These are phyloP conservation scores for Eucalyptus fibrosa DNA, from an alignment of 345 rosid genomes.

Conservation along the genomic window DNA sequence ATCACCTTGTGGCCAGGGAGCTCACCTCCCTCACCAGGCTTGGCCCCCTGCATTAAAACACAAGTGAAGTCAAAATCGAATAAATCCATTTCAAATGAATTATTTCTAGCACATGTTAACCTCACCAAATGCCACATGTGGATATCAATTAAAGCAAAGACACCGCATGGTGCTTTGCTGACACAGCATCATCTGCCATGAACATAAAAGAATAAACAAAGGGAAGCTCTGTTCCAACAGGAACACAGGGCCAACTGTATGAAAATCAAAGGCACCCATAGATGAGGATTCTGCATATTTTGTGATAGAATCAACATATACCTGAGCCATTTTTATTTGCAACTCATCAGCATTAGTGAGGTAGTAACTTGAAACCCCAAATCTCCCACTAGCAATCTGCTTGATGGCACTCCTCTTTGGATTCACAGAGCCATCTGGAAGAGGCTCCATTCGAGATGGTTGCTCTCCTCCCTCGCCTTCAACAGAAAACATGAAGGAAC, in stretches of 20 bases:
- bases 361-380: conserved; percentile 99
- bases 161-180: neutral
- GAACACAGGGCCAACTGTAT: neutral
- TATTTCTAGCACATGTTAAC: conserved; percentile 4
- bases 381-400: conserved; percentile 99
- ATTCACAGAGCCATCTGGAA: conserved; percentile 82
- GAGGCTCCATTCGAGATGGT: conserved; percentile 93
- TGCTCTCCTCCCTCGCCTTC: conserved; percentile 99
- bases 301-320: conserved; percentile 5
- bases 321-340: conserved; percentile 99
- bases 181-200: conserved; percentile 45
- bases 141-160: conserved; percentile 5
- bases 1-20: conserved; percentile 99
- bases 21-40: conserved; percentile 99
- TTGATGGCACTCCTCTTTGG: conserved; percentile 96
- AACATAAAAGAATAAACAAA: conserved; percentile 40
- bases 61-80: neutral
- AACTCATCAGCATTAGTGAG: conserved; percentile 98
- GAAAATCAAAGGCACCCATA: neutral
- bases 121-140: conserved; percentile 34
- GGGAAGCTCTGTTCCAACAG: conserved; percentile 21
- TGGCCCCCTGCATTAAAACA: conserved; percentile 67
- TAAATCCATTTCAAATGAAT: neutral
- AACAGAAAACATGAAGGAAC: neutral
- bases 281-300: neutral